Base-by-base conservation (phyloP, 2,329 filamentous ascomycete genomes). In the Calonectria multiphialidica region DNA sequence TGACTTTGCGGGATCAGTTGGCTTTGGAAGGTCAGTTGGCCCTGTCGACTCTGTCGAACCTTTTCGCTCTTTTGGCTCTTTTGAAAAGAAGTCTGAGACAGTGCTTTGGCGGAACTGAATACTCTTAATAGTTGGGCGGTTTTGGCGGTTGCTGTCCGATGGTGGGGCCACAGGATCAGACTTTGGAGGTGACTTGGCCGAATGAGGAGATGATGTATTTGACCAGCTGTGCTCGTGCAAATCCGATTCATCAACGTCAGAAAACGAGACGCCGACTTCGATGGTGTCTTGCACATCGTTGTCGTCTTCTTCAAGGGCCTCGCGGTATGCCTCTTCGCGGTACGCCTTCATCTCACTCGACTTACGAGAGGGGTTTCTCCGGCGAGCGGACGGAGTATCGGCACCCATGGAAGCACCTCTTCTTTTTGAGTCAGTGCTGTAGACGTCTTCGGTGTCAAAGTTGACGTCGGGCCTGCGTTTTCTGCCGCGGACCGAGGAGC, bases 221-320 rank as follows among this genome's bases (percentile, higher is more conserved):
- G 80, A 80, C 61, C 73, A 75, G 61, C 75, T 75, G 55, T 72
- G 68, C 13, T 75, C 77, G 49, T 72, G 76, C 23, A 76, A 65
- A 35, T 83, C 82, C 28, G 80, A 80, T 49, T 81, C 80, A 50
- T 81, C 80, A 63, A 78, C 70, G 62, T 83, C 82, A 33, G 82
- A 81, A 49, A 79, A 81, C 37, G 80, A 81, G 47, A 87, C 86
- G 57, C 88, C 87, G 61, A 90, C 89, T 76, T 90, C 87, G 72
- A 91, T 91, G 16, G 88, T 90, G 77, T 91, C 89, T 78, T 89
- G 86, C 33, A 90, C 87, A 50, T 89, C 86, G 33, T 87, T 87
- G 71, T 88, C 85, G 63, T 87, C 85, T 21, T 80, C 79, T 23
- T 81, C 78, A 6, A 78, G 33, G 73, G 78, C 74, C 50, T 81